Evolutionary conservation across 2,329 filamentous ascomycete genomes (phyloP), one percentile per base, ranked within the genome.

Genomic region (Rosellinia necatrix): DNA sequence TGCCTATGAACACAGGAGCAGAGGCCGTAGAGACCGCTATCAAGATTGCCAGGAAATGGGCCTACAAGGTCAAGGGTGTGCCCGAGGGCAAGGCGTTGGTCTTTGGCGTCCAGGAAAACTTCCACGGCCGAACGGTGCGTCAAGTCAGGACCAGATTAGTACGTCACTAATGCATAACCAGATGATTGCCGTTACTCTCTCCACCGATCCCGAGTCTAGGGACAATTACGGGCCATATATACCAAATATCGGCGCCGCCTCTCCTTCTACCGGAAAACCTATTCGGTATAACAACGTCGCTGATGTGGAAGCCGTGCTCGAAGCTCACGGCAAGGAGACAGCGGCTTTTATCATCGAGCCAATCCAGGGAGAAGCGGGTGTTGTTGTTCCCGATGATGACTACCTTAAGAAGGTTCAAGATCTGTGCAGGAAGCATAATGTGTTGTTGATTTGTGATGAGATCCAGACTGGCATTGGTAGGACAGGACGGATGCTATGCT

Each of bases 201-300:
- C 93, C 15, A 92, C 90, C 24, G 94, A 99, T 72, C 90, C 92
- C 27, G 94, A 99, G 75, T 97, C 92, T 44, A 89, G 91, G 69
- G 91, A 94, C 65, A 96, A 97, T 81, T 99, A 99, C 73, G 94
- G 94, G 8, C 94, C 94, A 15, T 97, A 96, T 71, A 84, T 99
- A 19, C 94, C 94, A 63, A 89, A 89, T 66, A 87, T 97, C 59
- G 91, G 93, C 50, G 89, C 91, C 61, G 75, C 78, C 25, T 86
- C 84, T 72, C 93, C 93, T 24, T 81, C 85, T 12, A 96, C 91
- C 1, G 84, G 85, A 65, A 87, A 89, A 75, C 75, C 84, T 13
- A 92, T 97, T 66, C 84, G 88, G 37, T 99, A 92, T 80, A 93
- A 96, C 78, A 90, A 92, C 71, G 83, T 94, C 59, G 79, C 81